phyloP scores from a whole-genome alignment of 768 basidiomycete genomes.

The Lanmaoa pseudosensibilis region DNA sequence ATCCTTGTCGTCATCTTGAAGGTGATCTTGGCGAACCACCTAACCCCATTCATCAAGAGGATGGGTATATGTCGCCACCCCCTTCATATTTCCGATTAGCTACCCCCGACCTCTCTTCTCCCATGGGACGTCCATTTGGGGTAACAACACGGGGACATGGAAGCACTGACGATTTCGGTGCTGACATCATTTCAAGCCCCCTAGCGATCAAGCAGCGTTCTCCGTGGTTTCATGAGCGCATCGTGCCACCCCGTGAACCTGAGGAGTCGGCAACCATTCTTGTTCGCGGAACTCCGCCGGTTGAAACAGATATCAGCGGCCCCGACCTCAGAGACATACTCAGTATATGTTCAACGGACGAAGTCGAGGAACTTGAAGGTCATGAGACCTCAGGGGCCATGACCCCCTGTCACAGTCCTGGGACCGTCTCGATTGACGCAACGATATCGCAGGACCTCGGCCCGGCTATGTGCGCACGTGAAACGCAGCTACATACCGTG shows the following conservation, averaged over 20 bases:
- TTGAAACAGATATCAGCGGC: slow-evolving; percentile 23
- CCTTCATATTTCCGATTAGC: slow-evolving; percentile 47
- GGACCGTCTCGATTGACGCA: slow-evolving; percentile 24
- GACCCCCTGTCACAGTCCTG: slow-evolving; percentile 38
- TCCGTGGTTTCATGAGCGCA: slow-evolving; percentile 6
- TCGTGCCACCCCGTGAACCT: not conserved
- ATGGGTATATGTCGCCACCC: slow-evolving; percentile 79
- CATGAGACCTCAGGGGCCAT: slow-evolving; percentile 28
- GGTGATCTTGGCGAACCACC: slow-evolving; percentile 40
- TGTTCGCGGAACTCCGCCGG: slow-evolving; percentile 28
- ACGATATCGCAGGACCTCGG: slow-evolving; percentile 31
- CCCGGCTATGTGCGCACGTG: slow-evolving; percentile 23
- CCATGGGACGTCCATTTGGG: slow-evolving; percentile 39
- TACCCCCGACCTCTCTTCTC: slow-evolving; percentile 69
- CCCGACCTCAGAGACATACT: slow-evolving; percentile 49
- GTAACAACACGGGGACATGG: slow-evolving; percentile 10
- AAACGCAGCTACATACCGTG: slow-evolving; percentile 39
- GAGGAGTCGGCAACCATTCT: slow-evolving; percentile 21
- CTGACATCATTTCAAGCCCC: slow-evolving; percentile 43
- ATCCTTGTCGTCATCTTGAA: slow-evolving; percentile 39
- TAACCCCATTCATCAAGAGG: slow-evolving; percentile 66
- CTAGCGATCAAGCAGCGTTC: slow-evolving; percentile 23
- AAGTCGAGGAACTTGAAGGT: slow-evolving; percentile 41
- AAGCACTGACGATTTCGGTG: slow-evolving; percentile 45
- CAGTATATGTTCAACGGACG: slow-evolving; percentile 43